A percentile compares a stretch with the other conserved stretches of the same genome.
Conservation (phyloP, 1,139 yeast species). For the Debaryomyces coudertii region DNA sequence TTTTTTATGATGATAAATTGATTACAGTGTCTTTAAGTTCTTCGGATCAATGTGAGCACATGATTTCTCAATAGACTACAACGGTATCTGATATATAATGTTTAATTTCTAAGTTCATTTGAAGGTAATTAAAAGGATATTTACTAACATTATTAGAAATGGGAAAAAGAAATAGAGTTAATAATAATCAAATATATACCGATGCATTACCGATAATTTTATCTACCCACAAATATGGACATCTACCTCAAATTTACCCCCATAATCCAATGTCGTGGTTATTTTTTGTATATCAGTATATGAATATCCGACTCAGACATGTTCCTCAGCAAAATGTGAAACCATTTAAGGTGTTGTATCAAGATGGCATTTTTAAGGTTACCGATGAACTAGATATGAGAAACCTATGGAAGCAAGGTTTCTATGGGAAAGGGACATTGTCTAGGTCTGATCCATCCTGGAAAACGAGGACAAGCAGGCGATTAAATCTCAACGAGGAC, state of each 20-base stretch:
- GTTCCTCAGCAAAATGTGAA: constrained; percentile 30
- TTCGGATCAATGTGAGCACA: constrained; percentile 67
- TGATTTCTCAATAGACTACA: constrained; percentile 95
- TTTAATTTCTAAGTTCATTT: not conserved
- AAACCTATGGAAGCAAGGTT: constrained; percentile 82
- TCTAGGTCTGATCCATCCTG: constrained; percentile 95
- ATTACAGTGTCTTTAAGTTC: constrained; percentile 58
- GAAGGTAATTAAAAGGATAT: not conserved
- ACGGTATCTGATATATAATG: constrained; percentile 87
- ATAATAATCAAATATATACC: constrained; percentile 39
- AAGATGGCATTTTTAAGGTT: constrained; percentile 49
- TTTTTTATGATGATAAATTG: constrained; percentile 48
- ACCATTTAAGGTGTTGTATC: constrained; percentile 27
- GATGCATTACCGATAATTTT: constrained; percentile 55
- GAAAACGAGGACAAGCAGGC: constrained; percentile 60
- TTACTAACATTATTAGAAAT: constrained; percentile 21
- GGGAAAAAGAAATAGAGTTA: constrained; percentile 28
- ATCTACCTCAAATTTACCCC: constrained; percentile 50
- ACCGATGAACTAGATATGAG: constrained; percentile 50
- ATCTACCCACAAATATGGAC: constrained; percentile 35
- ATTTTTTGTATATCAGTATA: constrained; percentile 40
- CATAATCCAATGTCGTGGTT: constrained; percentile 68
- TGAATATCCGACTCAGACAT: constrained; percentile 26
- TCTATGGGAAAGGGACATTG: constrained; percentile 89
- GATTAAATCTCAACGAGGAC: constrained; percentile 46